Conservation (phyloP, 108 stramenopile genomes). For the Cafeteria roenbergensis region DNA sequence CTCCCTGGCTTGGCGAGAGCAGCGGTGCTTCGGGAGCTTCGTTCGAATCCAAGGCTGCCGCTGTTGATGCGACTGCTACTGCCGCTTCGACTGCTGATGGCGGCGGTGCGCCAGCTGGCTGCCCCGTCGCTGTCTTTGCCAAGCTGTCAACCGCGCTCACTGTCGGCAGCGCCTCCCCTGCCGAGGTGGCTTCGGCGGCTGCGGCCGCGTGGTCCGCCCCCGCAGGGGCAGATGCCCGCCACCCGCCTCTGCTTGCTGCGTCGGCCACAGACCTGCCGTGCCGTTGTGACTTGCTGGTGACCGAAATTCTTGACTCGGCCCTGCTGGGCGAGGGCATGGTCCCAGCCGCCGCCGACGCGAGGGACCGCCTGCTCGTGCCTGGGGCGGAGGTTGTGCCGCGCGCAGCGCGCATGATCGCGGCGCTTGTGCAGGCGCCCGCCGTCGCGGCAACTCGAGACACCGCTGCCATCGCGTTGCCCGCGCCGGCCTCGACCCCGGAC, state of each 20-base stretch:
- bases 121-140: slow-evolving; percentile 13
- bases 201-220: no score
- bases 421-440: neutral
- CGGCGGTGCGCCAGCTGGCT: neutral
- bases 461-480: neutral
- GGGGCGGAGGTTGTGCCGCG: slow-evolving; percentile 3
- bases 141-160: slow-evolving; percentile 27
- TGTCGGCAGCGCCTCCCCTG: slow-evolving; percentile 14
- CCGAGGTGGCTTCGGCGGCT: no score
- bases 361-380: slow-evolving; percentile 9
- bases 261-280: slow-evolving; percentile 17
- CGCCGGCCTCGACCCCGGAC: slow-evolving; percentile 10
- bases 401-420: neutral
- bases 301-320: slow-evolving; percentile 39
- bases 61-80: no score
- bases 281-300: slow-evolving; percentile 28
- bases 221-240: no score
- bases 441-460: neutral
- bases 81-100: neutral
- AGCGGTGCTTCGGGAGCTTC: no score
- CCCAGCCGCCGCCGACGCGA: slow-evolving; percentile 31
- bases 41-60: no score
- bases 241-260: no score
- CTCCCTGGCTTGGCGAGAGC: no score
- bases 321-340: slow-evolving; percentile 38